phyloP scores from a whole-genome alignment of 768 basidiomycete genomes.

The Psilocybe azurescens region DNA sequence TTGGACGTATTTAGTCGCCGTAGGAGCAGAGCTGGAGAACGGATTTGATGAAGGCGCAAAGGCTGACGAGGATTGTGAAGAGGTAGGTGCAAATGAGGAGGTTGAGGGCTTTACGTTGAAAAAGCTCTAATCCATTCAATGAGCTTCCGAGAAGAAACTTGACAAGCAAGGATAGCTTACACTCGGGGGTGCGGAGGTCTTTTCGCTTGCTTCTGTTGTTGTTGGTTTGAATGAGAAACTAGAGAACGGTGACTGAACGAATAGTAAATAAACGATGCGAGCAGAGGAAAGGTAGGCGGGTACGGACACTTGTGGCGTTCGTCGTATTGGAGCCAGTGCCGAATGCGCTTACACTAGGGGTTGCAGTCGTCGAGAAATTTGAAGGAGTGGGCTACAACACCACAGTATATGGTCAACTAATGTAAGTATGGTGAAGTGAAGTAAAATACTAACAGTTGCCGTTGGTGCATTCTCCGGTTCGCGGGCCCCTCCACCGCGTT shows the following conservation, averaged over 20 bases:
- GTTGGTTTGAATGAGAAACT: slow-evolving; percentile 14
- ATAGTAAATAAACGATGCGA: not conserved
- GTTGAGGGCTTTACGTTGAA: slow-evolving; percentile 4
- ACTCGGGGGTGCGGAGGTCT: not conserved
- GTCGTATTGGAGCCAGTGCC: not conserved
- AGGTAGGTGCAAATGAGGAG: slow-evolving; percentile 21
- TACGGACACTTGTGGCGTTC: not conserved
- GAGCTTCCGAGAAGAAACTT: not conserved
- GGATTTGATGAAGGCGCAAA: slow-evolving; percentile 17
- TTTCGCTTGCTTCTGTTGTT: not conserved
- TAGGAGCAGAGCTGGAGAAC: slow-evolving; percentile 31
- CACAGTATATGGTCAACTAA: too few species aligned
- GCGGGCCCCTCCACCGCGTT: slow-evolving; percentile 37
- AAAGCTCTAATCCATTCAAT: slow-evolving; percentile 8
- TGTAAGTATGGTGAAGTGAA: not conserved
- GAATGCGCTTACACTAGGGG: not conserved
- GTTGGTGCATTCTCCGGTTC: slow-evolving; percentile 2
- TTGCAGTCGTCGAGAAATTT: not conserved
- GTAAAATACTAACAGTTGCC: slow-evolving; percentile 15
- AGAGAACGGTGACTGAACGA: slow-evolving; percentile 10
- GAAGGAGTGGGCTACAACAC: not conserved
- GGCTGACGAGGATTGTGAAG: slow-evolving; percentile 13
- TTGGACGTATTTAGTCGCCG: slow-evolving; percentile 50
- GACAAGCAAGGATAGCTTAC: not conserved
- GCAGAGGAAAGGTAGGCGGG: not conserved